phyloP scores from a whole-genome alignment of 2,329 filamentous ascomycete genomes.

The Didymella pinodella region DNA sequence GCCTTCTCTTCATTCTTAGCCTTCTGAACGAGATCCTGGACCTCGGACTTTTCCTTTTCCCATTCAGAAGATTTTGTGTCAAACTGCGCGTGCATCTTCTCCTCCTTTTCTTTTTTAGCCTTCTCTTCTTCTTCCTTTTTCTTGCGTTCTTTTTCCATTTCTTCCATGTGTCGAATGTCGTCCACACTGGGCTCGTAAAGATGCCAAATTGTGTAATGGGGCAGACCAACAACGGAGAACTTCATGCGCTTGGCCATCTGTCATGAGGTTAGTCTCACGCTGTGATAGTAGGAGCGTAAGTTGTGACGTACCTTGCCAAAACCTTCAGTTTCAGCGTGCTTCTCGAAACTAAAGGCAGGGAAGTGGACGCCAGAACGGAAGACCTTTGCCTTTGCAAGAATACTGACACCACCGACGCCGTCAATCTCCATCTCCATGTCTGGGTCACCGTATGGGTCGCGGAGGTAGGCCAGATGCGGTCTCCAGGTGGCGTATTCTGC shows the following conservation, averaged over 20 bases:
- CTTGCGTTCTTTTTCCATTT: constrained; percentile 90
- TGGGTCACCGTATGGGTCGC: constrained; percentile 95
- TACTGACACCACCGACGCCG: constrained; percentile 95
- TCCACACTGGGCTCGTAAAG: constrained; percentile 99
- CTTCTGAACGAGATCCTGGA: constrained; percentile 72
- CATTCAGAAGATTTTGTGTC: constrained; percentile 79
- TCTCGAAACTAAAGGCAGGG: constrained; percentile 97
- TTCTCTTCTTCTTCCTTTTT: constrained; percentile 82
- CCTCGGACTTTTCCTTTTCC: constrained; percentile 86
- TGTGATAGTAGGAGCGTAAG: neutral
- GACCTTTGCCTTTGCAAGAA: constrained; percentile 92
- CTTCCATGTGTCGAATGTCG: constrained; percentile 97
- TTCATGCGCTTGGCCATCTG: constrained; percentile 98
- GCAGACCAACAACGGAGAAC: constrained; percentile 92
- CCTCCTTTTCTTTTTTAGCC: constrained; percentile 73
- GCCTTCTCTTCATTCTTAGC: constrained; percentile 56
- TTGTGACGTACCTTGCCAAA: constrained; percentile 83
- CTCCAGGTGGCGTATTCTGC: constrained; percentile 99
- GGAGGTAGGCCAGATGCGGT: constrained; percentile 93
- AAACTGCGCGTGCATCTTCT: constrained; percentile 83
- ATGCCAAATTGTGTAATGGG: constrained; percentile 99
- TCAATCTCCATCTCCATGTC: constrained; percentile 99
- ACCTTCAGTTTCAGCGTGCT: constrained; percentile 96
- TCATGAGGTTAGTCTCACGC: constrained; percentile 34
- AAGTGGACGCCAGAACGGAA: constrained; percentile 97